These are phyloP conservation scores for Zygnema circumcarinatum DNA, from an alignment of 139 green algal genomes.

Conservation along the genomic window DNA sequence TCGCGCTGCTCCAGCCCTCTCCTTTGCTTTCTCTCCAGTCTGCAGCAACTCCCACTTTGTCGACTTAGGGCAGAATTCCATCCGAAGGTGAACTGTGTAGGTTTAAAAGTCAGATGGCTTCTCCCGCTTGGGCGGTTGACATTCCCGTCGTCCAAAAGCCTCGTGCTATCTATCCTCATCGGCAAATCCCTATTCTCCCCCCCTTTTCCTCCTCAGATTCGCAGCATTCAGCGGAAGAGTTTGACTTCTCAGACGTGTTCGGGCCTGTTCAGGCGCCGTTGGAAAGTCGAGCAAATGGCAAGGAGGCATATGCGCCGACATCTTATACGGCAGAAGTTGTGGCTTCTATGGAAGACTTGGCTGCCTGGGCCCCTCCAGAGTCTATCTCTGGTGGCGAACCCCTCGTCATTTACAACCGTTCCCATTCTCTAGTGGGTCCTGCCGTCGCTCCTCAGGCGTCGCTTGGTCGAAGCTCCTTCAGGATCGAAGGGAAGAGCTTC, in stretches of 20 bases:
- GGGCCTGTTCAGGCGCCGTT: slow-evolving; percentile 16
- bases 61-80: too few relatives aligned
- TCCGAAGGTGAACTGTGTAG: too few relatives aligned
- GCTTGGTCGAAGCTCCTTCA: not conserved
- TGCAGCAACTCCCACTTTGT: too few relatives aligned
- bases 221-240: not conserved
- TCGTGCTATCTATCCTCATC: not conserved
- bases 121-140: not conserved
- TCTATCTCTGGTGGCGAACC: slow-evolving; percentile 25
- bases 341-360: slow-evolving; percentile 18
- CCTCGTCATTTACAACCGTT: slow-evolving; percentile 39
- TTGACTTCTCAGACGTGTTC: slow-evolving; percentile 53
- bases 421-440: slow-evolving; percentile 51
- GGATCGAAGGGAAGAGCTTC: not conserved
- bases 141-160: not conserved
- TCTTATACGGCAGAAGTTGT: not conserved
- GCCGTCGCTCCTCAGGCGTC: slow-evolving; percentile 1
- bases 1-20: not conserved
- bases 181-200: not conserved
- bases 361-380: slow-evolving; percentile 2
- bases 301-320: not conserved
- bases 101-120: not conserved
- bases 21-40: not conserved
- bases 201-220: not conserved
- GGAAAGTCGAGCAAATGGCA: not conserved